Evolutionary conservation across 2,329 filamentous ascomycete genomes (phyloP).

Genomic region (Exophiala oligosperma): DNA sequence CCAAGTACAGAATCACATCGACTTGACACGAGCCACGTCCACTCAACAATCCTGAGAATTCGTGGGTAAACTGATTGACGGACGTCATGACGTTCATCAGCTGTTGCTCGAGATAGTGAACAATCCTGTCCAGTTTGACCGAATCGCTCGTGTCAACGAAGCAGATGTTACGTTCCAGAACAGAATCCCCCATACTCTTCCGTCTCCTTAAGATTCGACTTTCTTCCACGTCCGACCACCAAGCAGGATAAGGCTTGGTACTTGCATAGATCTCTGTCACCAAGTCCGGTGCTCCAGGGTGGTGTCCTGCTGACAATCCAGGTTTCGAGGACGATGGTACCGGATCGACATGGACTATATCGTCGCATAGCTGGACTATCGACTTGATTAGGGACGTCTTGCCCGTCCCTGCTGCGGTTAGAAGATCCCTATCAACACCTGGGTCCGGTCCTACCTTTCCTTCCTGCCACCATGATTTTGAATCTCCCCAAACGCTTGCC

Average conservation of each 20-base stretch:
- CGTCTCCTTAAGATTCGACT: conserved; percentile 60
- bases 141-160: conserved; percentile 78
- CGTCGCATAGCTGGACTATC: conserved; percentile 80
- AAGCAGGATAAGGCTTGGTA: conserved; percentile 80
- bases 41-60: conserved; percentile 74
- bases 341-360: conserved; percentile 91
- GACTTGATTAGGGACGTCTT: conserved; percentile 89
- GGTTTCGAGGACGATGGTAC: conserved; percentile 29
- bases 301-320: conserved; percentile 2
- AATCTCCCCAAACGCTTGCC: conserved; percentile 82
- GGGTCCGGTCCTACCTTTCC: conserved; percentile 57
- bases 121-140: conserved; percentile 54
- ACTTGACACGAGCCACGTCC: conserved; percentile 81
- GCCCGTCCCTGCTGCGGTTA: conserved; percentile 63
- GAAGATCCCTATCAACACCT: neutral
- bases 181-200: conserved; percentile 71
- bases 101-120: conserved; percentile 72
- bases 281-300: conserved; percentile 24
- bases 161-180: conserved; percentile 88
- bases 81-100: conserved; percentile 64
- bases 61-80: conserved; percentile 65
- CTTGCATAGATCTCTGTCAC: conserved; percentile 69
- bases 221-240: conserved; percentile 82
- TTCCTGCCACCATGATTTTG: conserved; percentile 84
- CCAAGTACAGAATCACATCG: conserved; percentile 80